Conservation (phyloP, 2,329 filamentous ascomycete species). For the Polytolypa hystricis region DNA sequence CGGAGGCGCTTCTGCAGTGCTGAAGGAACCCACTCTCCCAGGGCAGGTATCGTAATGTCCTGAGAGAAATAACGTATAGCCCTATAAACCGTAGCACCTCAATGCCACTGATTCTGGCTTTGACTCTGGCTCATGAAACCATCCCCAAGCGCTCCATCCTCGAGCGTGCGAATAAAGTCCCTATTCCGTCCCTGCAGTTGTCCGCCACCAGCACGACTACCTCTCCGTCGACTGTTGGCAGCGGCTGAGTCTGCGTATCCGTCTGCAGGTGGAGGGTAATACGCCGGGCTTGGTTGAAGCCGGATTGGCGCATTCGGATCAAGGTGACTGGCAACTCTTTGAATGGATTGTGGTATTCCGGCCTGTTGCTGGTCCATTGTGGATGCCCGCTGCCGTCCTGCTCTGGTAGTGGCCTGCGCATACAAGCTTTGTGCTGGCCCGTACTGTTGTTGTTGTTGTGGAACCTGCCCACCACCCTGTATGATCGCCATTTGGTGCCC, state of each 20-base stretch:
- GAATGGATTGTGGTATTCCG: constrained; percentile 83
- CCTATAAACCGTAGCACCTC: too few relatives aligned
- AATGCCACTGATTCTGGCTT: constrained; percentile 61
- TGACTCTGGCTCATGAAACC: constrained; percentile 71
- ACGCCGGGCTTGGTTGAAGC: constrained; percentile 87
- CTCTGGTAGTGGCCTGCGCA: constrained; percentile 63
- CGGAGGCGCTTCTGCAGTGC: too few relatives aligned
- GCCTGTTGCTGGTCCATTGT: constrained; percentile 94
- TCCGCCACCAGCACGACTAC: constrained; percentile 53
- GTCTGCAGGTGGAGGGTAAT: constrained; percentile 87
- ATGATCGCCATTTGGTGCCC: constrained; percentile 62
- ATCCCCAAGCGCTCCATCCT: constrained; percentile 89
- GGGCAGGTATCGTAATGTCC: too few relatives aligned
- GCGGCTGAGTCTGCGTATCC: constrained; percentile 59
- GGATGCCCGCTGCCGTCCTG: constrained; percentile 76
- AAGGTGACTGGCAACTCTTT: constrained; percentile 88
- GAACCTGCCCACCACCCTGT: constrained; percentile 51
- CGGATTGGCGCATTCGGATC: constrained; percentile 91
- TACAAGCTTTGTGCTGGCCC: constrained; percentile 61
- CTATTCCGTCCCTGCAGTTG: constrained; percentile 40
- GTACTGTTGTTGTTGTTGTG: constrained; percentile 57
- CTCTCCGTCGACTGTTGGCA: constrained; percentile 58
- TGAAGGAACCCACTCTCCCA: too few relatives aligned
- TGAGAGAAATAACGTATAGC: too few relatives aligned
- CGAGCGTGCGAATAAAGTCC: constrained; percentile 88